These are phyloP conservation scores for Leccinum olivaceopallidum DNA, from an alignment of 768 basidiomycete genomes.

Conservation along the genomic window DNA sequence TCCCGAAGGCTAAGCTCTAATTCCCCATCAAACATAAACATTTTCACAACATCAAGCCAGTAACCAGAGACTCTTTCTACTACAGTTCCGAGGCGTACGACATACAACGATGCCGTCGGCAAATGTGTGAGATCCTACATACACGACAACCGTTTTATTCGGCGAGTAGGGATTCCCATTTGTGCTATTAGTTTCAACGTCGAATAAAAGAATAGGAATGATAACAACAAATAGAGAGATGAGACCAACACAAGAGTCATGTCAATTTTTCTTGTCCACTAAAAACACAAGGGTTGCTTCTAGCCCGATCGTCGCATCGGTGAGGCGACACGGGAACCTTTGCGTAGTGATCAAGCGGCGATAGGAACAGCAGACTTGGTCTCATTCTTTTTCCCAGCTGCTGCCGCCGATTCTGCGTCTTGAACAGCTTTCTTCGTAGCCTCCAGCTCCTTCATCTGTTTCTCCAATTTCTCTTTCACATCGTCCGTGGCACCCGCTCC, in stretches of 20 bases:
- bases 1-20: neutral
- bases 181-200: constrained; percentile 11
- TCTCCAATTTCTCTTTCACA: constrained; percentile 51
- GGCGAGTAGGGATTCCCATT: constrained; percentile 13
- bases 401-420: constrained; percentile 60
- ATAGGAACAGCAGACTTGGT: constrained; percentile 45
- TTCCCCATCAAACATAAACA: neutral
- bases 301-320: constrained; percentile 4
- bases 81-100: constrained; percentile 17
- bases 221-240: constrained; percentile 19
- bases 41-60: too few species aligned
- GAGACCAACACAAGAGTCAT: constrained; percentile 16
- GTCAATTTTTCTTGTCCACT: constrained; percentile 21
- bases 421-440: constrained; percentile 68
- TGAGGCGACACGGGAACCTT: neutral
- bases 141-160: constrained; percentile 18
- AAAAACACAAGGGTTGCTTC: constrained; percentile 11
- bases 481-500: constrained; percentile 26
- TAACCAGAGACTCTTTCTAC: constrained; percentile 11
- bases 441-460: constrained; percentile 64
- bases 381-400: constrained; percentile 62
- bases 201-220: constrained; percentile 11
- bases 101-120: constrained; percentile 9
- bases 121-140: constrained; percentile 23
- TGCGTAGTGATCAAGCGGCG: constrained; percentile 26